Conservation (phyloP, 345 rosid species). For the Gossypium herbaceum region DNA sequence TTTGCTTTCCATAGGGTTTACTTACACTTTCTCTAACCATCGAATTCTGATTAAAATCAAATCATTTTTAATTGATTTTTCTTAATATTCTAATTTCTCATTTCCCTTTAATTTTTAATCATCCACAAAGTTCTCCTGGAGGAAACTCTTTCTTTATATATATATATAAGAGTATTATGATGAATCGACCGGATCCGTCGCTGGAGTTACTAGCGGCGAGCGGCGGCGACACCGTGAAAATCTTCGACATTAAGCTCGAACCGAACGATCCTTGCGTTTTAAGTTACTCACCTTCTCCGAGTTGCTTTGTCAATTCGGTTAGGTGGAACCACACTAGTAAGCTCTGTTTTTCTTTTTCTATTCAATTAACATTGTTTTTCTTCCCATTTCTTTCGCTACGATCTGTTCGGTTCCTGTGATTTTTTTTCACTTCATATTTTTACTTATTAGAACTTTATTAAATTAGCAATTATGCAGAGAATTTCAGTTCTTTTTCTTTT, state of each 20-base stretch:
- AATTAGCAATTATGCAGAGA: background rate
- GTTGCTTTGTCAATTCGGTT: conserved; percentile 69
- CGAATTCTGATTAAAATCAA: background rate
- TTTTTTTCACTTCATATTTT: background rate
- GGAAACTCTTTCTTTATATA: background rate
- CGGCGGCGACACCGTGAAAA: conserved; percentile 90
- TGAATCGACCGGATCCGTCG: conserved; percentile 62
- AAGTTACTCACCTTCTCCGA: conserved; percentile 74
- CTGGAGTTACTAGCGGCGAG: conserved; percentile 63
- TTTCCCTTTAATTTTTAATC: background rate
- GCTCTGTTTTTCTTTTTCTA: background rate
- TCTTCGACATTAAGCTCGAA: conserved; percentile 68
- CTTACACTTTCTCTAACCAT: background rate
- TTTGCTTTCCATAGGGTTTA: conserved; percentile 14
- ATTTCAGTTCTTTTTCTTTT: background rate
- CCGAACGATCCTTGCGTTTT: conserved; percentile 74
- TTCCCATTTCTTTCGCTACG: background rate
- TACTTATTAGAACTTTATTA: background rate
- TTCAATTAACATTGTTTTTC: background rate
- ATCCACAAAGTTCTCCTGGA: background rate
- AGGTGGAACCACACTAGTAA: conserved; percentile 96
- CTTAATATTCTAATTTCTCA: background rate
- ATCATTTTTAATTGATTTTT: background rate
- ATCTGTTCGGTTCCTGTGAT: background rate
- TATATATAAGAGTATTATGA: conserved; percentile 18